A percentile compares a stretch with the other conserved stretches of the same genome.
phyloP scores from a whole-genome alignment of 1,284 basidiomycete species.

The Schizophyllum amplum region DNA sequence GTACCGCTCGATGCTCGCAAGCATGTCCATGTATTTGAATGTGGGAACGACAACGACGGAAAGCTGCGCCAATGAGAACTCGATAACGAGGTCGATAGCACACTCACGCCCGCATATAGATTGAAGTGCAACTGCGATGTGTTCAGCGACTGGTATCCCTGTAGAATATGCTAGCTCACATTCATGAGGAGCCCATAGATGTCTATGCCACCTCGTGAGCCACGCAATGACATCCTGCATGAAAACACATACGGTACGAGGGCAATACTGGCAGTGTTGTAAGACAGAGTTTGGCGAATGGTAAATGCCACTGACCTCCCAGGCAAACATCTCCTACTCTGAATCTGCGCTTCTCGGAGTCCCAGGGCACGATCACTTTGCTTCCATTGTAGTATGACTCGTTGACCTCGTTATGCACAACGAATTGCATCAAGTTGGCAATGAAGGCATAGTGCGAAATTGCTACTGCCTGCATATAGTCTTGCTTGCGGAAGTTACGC shows the following conservation, averaged over 20 bases:
- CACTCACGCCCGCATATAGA: slow-evolving; percentile 44
- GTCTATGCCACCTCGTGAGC: slow-evolving; percentile 31
- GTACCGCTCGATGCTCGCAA: slow-evolving; percentile 61
- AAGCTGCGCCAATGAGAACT: slow-evolving; percentile 28
- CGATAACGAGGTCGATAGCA: slow-evolving; percentile 1
- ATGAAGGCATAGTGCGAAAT: slow-evolving; percentile 58
- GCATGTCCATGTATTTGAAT: slow-evolving; percentile 61
- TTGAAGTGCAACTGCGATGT: slow-evolving; percentile 41
- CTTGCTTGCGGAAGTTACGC: neutral
- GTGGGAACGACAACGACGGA: slow-evolving; percentile 65
- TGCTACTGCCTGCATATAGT: slow-evolving; percentile 43
- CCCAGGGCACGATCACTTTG: neutral
- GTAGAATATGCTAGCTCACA: slow-evolving; percentile 18
- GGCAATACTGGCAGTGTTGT: slow-evolving; percentile 34
- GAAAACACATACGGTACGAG: slow-evolving; percentile 29
- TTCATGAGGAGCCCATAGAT: slow-evolving; percentile 67
- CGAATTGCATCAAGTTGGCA: slow-evolving; percentile 52
- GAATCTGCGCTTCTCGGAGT: slow-evolving; percentile 27
- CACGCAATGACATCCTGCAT: neutral
- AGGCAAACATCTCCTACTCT: slow-evolving; percentile 48
- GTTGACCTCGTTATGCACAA: slow-evolving; percentile 35
- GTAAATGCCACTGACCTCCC: slow-evolving; percentile 33
- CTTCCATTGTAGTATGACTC: slow-evolving; percentile 23
- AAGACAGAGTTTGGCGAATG: slow-evolving; percentile 10
- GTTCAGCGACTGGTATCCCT: neutral